Evolutionary conservation across 169 alveolate species (phyloP).

Genomic region (Toxoplasma gondii): DNA sequence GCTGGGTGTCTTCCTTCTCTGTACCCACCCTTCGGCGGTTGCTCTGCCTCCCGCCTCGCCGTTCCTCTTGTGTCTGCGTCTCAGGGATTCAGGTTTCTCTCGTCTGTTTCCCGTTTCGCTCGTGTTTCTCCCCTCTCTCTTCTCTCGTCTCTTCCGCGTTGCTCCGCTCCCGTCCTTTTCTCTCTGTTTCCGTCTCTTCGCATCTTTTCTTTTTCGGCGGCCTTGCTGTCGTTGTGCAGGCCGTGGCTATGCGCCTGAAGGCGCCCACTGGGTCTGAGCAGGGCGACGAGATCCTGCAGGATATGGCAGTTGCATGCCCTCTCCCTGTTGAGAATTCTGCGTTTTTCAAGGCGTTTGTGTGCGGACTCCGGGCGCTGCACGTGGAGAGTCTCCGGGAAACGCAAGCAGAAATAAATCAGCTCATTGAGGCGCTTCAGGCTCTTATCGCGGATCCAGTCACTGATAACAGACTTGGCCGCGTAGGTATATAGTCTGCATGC

Average conservation of each 20-base stretch:
- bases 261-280: neutral
- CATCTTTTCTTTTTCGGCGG: too few relatives aligned
- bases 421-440: conserved; percentile 12
- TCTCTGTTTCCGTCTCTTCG: too few relatives aligned
- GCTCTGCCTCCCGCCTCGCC: too few relatives aligned
- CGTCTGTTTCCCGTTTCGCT: too few relatives aligned
- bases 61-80: too few relatives aligned
- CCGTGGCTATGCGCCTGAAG: neutral
- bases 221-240: neutral
- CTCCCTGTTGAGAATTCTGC: neutral
- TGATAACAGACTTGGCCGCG: neutral
- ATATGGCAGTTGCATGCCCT: neutral
- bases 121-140: too few relatives aligned
- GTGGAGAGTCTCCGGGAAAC: neutral
- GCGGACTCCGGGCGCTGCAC: conserved; percentile 26
- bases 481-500: neutral
- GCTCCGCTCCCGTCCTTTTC: too few relatives aligned
- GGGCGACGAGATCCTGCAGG: neutral
- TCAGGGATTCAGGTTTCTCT: too few relatives aligned
- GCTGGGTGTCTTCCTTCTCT: too few relatives aligned
- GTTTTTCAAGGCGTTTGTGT: neutral
- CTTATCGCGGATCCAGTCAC: conserved; percentile 10
- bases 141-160: too few relatives aligned
- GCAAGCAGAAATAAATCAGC: neutral
- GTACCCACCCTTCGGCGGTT: too few relatives aligned